Evolutionary conservation across 352 stramenopile species (phyloP).

Genomic region (Phytophthora palmivora): DNA sequence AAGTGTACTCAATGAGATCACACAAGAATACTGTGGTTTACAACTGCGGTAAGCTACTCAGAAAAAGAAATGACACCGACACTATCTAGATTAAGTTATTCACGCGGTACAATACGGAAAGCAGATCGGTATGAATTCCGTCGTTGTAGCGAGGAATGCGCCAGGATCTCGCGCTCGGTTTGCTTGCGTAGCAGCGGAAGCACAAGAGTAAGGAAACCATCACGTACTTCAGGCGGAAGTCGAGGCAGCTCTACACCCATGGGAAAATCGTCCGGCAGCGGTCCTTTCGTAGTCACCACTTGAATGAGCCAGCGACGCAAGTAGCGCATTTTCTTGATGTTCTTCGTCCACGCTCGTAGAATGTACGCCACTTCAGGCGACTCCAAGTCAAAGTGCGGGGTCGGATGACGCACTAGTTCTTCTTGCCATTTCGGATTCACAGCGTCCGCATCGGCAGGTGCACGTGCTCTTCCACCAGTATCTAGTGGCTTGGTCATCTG

Average conservation of each 20-base stretch:
- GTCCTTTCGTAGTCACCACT: constrained; percentile 42
- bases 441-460: constrained; percentile 23
- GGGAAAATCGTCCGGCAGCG: constrained; percentile 60
- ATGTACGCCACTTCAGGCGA: constrained; percentile 81
- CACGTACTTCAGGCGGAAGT: constrained; percentile 70
- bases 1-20: constrained; percentile 61
- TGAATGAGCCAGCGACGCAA: constrained; percentile 72
- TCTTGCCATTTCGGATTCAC: constrained; percentile 53
- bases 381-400: constrained; percentile 74
- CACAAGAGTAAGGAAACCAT: constrained; percentile 78
- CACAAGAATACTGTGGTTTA: constrained; percentile 53
- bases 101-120: constrained; percentile 62
- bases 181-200: constrained; percentile 82
- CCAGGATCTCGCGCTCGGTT: constrained; percentile 64
- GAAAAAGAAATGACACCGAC: constrained; percentile 1
- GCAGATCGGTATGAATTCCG: constrained; percentile 65
- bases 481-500: constrained; percentile 10
- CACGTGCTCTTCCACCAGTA: constrained; percentile 11
- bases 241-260: constrained; percentile 74
- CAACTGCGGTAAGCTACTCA: constrained; percentile 41
- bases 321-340: constrained; percentile 74
- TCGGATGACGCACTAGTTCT: constrained; percentile 75
- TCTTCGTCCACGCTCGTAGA: constrained; percentile 67
- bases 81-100: constrained; percentile 38
- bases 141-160: constrained; percentile 72